phyloP scores from a whole-genome alignment of 495 filamentous ascomycete genomes.

The Parmelia sp. region DNA sequence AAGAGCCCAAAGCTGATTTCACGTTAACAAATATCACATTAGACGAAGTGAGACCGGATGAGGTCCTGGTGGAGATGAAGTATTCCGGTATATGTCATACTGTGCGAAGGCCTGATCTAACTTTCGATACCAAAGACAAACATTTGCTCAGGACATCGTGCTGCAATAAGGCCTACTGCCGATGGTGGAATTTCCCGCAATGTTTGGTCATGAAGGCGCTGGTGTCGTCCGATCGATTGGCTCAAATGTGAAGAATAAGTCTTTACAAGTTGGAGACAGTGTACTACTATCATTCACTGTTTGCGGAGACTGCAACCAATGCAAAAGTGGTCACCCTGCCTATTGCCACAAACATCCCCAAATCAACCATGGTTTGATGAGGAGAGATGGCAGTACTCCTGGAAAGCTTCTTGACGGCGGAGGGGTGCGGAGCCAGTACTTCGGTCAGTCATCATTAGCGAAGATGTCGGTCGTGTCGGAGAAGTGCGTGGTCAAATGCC shows the following conservation, averaged over 20 bases:
- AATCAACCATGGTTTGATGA: not conserved
- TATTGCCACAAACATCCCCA: slow-evolving; percentile 9
- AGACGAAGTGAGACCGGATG: not conserved
- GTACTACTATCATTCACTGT: slow-evolving; percentile 28
- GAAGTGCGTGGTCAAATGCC: slow-evolving; percentile 30
- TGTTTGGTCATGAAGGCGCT: not conserved
- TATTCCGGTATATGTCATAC: not conserved
- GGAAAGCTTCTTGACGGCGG: not conserved
- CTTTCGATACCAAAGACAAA: not conserved
- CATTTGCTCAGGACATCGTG: not conserved
- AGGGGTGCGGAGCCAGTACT: not conserved
- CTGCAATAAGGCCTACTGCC: not conserved
- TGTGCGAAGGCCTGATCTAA: not conserved
- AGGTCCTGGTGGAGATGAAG: not conserved
- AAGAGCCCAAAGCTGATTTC: not conserved
- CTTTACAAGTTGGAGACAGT: not conserved
- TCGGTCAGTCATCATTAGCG: not conserved
- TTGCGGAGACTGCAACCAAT: slow-evolving; percentile 33
- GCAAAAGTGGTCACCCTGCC: slow-evolving; percentile 27
- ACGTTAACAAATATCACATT: not conserved
- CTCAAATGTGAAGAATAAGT: not conserved
- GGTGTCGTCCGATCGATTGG: not conserved
- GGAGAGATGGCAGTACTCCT: not conserved
- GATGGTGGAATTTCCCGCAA: not conserved
- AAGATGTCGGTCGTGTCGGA: slow-evolving; percentile 29